Base-by-base conservation (phyloP, 2,329 filamentous ascomycete species). In the Pleomassaria siparia region DNA sequence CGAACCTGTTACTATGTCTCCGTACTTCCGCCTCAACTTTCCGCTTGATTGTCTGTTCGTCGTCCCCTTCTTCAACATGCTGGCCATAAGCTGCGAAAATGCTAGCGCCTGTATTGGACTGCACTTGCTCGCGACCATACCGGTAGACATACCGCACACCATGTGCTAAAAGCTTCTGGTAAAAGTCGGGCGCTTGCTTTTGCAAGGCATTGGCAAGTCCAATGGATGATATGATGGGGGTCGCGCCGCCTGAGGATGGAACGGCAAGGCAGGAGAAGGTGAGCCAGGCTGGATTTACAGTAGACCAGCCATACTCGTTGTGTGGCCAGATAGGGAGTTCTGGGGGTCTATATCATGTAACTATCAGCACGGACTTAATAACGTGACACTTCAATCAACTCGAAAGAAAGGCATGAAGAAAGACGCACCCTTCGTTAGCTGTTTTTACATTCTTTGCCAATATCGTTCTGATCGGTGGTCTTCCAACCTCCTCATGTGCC, bases 251-350 rank as follows among this genome's bases (percentile, higher is more conserved):
- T n/a, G 36, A 36, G 5, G 44, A 30, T 13, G 47, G 50, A 8
- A 50, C 44, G 2, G 40, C 24, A 7, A 51, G 43, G 22, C 43
- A 40, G 10, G 51, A 61, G 45, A 72, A 72, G 1, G 63, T 68
- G 4, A 72, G 18, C 70, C 67, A 73, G 2, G 66, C 58, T 2
- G 70, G 70, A 36, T 72, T 66, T 44, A 72, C 66, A 1, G 60
- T 71, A 2, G 67, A 70, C 68, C 67, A 71, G 1, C 70, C 70
- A 25, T 72, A 72, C 46, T 72, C 70, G 25, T 51, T 54, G 26
- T 54, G 70, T 4, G 69, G 69, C 69, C 66, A 73, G 20, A 72
- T 72, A 0, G 71, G 70, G n/a, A 73, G 51, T 15, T 70, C 66
- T 7, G 70, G 66, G 3, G 69, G 69, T 18, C 36, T 40, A 40